Conservation (phyloP, 2,329 filamentous ascomycete species). For the Fusarium virguliforme region DNA sequence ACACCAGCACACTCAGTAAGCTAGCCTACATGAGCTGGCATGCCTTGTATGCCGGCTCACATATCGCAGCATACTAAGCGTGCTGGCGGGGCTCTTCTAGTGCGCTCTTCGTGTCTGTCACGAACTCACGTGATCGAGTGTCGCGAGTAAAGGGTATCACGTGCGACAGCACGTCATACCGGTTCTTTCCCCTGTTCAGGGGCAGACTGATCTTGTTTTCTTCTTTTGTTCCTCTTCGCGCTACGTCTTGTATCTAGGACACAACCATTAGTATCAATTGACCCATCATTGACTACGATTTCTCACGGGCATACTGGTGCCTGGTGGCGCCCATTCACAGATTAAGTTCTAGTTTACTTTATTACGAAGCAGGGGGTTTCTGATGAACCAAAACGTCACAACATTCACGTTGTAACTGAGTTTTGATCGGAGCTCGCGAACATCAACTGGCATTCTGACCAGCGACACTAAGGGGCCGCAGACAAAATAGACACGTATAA, state of each 20-base stretch:
- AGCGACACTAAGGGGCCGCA: neutral
- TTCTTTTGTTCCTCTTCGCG: neutral
- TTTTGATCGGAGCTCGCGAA: neutral
- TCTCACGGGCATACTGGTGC: neutral
- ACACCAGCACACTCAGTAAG: neutral
- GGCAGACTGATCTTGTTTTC: neutral
- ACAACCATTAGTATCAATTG: neutral
- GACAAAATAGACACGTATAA: neutral
- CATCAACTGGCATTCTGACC: neutral
- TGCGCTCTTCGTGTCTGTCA: neutral
- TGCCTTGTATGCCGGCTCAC: neutral
- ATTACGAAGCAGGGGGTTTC: neutral
- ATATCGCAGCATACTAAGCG: neutral
- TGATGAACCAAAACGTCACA: neutral
- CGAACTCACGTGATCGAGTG: neutral
- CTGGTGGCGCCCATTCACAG: neutral
- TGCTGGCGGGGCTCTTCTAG: neutral
- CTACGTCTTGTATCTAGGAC: neutral
- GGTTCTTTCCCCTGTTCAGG: neutral
- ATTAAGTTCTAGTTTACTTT: neutral
- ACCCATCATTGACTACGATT: neutral
- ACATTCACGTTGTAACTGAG: neutral
- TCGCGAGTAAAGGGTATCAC: neutral
- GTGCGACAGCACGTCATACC: neutral
- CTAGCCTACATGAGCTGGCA: no score